These are phyloP conservation scores for Fraxinus paxiana DNA, from an alignment of 305 asterid species.

Conservation along the genomic window DNA sequence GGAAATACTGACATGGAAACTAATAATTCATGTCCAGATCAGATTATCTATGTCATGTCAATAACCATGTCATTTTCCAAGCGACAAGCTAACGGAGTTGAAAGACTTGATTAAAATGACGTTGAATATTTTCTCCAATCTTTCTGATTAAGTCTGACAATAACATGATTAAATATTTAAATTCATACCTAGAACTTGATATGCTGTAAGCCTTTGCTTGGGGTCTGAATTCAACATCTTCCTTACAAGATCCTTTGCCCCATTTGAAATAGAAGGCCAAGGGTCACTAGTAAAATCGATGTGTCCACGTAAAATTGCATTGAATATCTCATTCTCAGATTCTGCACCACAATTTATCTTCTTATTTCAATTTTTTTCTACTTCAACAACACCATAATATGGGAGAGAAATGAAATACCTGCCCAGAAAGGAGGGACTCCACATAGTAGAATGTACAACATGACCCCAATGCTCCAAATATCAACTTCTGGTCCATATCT, in stretches of 20 bases:
- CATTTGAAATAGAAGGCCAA: constrained; percentile 2
- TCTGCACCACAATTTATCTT: constrained; percentile 22
- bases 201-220: constrained; percentile 9
- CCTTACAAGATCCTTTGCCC: not conserved
- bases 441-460: constrained; percentile 43
- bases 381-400: not conserved
- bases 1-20: not conserved
- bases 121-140: not conserved
- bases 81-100: not conserved
- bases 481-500: constrained; percentile 57
- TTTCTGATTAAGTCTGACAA: not conserved
- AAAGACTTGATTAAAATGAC: not conserved
- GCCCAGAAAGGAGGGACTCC: constrained; percentile 25
- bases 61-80: not conserved
- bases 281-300: not conserved
- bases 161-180: not conserved
- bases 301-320: constrained; percentile 15
- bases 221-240: constrained; percentile 6
- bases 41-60: not conserved
- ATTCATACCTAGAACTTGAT: constrained; percentile 10
- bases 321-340: constrained; percentile 57
- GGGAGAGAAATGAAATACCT: not conserved
- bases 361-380: not conserved
- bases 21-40: not conserved
- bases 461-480: constrained; percentile 60